Evolutionary conservation across 768 basidiomycete species (phyloP), one percentile per base, ranked within the genome.

Genomic region (Lactifluus volemus): DNA sequence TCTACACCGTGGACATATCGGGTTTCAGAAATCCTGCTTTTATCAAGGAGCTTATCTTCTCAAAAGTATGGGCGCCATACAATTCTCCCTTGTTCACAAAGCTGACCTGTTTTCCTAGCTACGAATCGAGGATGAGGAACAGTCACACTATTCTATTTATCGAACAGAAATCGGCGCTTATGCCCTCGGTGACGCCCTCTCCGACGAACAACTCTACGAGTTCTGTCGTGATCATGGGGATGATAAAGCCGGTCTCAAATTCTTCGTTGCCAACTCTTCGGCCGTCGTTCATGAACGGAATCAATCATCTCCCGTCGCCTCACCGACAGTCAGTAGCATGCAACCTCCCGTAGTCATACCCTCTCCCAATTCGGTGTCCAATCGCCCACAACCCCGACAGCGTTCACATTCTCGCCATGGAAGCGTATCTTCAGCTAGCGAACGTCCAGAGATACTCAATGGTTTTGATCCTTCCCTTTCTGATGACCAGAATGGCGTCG

Each of bases 111-210:
- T 44, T 25, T 49, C 30, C 7, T 64, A 92, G 90, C 76, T 93
- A 63, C 82, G 84, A 69, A 88, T 98, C 47, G 78, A 80, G 41
- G 91, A 92, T 68, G 94, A 95, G 61, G 91, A 96, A 59, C 85
- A 89, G 69, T 71, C 78, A 8, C 82, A 80, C 32, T 86, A 86
- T 70, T 82, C 85, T 29, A 87, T 98, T 57, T 93, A 90, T 76
- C 87, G 85, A 63, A 96, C 93, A 0, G 89, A 91, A 72, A 87
- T 97, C 67, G 90, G 89, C 60, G 80, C 82, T 30, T 86, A 78
- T 65, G 87, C 88, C 17, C 81, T 88, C 48, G 84, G 89, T 4
- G 84, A 85, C 14, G 83, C 92, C 7, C 73, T 97, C 36, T 74
- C 81, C 12, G 83, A 88, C 63, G 86, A 91, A 32, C 77, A 76